These are phyloP conservation scores for Xylariaceae sp. DNA, from an alignment of 2,329 filamentous ascomycete genomes.

Conservation along the genomic window DNA sequence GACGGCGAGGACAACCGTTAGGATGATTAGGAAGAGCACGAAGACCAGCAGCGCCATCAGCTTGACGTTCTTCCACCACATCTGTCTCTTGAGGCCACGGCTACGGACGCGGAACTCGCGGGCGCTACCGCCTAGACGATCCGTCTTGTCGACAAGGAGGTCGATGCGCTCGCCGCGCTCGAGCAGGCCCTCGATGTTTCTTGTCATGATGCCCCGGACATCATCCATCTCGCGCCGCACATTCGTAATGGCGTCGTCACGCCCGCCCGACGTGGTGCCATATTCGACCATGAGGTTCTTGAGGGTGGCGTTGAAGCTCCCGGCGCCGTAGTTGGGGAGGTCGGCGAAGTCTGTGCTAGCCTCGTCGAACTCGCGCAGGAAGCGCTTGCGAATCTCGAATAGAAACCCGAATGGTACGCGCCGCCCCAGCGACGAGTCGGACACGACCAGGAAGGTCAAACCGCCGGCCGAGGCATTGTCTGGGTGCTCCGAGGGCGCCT, in stretches of 20 bases:
- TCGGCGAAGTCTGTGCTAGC: slow-evolving; percentile 66
- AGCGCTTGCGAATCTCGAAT: slow-evolving; percentile 83
- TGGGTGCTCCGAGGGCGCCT: slow-evolving; percentile 66
- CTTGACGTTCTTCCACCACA: slow-evolving; percentile 99
- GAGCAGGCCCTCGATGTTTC: slow-evolving; percentile 86
- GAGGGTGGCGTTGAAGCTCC: slow-evolving; percentile 76
- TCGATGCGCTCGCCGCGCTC: slow-evolving; percentile 92
- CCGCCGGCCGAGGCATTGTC: slow-evolving; percentile 63
- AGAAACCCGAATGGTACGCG: slow-evolving; percentile 92
- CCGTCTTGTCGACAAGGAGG: slow-evolving; percentile 92
- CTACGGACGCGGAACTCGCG: slow-evolving; percentile 87
- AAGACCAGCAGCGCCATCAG: slow-evolving; percentile 76
- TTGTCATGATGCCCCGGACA: slow-evolving; percentile 87
- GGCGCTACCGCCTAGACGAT: slow-evolving; percentile 80
- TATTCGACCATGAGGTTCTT: slow-evolving; percentile 77
- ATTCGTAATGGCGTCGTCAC: slow-evolving; percentile 76
- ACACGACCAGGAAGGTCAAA: slow-evolving; percentile 87
- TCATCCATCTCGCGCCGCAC: slow-evolving; percentile 89
- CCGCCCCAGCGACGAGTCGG: slow-evolving; percentile 73
- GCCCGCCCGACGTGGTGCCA: slow-evolving; percentile 70
- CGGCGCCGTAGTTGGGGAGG: slow-evolving; percentile 86
- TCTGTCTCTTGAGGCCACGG: slow-evolving; percentile 78
- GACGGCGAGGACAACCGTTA: slow-evolving; percentile 52
- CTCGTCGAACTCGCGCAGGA: slow-evolving; percentile 66
- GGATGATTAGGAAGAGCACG: slow-evolving; percentile 58